Conservation (phyloP, 495 filamentous ascomycete genomes). For the Annulohypoxylon bovei region DNA sequence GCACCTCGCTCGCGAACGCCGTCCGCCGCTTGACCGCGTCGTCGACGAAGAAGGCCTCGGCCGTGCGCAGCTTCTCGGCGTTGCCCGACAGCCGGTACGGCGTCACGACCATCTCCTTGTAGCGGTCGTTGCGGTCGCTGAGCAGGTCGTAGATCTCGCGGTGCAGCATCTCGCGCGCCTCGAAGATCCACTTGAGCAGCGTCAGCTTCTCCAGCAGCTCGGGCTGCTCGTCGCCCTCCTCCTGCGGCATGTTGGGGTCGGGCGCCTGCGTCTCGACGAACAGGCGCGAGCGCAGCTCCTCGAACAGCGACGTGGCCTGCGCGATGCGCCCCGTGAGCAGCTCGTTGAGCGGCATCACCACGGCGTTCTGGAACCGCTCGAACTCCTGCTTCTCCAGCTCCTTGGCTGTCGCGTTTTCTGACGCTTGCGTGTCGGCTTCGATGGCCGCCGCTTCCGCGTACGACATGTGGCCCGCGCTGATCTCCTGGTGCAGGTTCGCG, state of each 20-base stretch:
- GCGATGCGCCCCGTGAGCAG: conserved; percentile 73
- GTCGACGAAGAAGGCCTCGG: conserved; percentile 80
- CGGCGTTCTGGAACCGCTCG: conserved; percentile 76
- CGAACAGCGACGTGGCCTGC: conserved; percentile 71
- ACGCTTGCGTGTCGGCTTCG: conserved; percentile 73
- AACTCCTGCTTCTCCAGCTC: conserved; percentile 76
- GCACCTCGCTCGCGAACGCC: conserved; percentile 70
- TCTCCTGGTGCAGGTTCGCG: conserved; percentile 74
- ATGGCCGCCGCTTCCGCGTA: conserved; percentile 79
- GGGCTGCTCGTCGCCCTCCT: conserved; percentile 94
- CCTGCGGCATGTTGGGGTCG: conserved; percentile 83
- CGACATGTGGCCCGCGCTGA: conserved; percentile 76
- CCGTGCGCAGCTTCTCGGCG: conserved; percentile 77
- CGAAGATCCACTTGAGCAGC: conserved; percentile 96
- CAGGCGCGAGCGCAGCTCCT: conserved; percentile 73
- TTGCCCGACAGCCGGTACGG: conserved; percentile 79
- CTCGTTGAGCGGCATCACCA: conserved; percentile 80
- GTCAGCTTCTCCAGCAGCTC: conserved; percentile 95
- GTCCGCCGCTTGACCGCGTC: conserved; percentile 76
- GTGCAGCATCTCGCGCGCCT: conserved; percentile 87
- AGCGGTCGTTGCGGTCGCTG: conserved; percentile 83
- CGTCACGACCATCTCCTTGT: conserved; percentile 79
- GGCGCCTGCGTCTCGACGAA: conserved; percentile 76
- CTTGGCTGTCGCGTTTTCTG: conserved; percentile 69
- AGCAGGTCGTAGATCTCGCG: conserved; percentile 84